Evolutionary conservation across 2,329 filamentous ascomycete species (phyloP), one percentile per base, ranked within the genome.

Genomic region (Aspergillus ustus): DNA sequence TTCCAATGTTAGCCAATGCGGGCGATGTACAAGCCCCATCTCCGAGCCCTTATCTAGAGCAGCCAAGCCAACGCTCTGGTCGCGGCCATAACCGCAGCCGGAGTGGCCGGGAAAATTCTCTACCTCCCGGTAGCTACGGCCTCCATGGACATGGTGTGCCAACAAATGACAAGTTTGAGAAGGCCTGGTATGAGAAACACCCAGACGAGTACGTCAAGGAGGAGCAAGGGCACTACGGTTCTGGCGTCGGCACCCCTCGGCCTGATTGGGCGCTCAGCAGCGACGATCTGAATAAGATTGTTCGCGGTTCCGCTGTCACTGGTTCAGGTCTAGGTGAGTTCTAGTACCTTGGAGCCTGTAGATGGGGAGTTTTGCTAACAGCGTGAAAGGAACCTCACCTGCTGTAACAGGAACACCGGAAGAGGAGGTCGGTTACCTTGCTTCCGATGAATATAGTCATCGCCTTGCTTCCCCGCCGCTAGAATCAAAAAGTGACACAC

Each of bases 1-100:
- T 99, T 44, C 95, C 95, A 53, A 95, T 99, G 91, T 90, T 95
- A 73, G 91, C 89, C 57, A 87, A 95, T 74, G 91, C 95, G 48
- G 95, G 95, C 64, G 94, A 98, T 74, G 95, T 98, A 9, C 95
- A 99, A 80, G 95, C 95, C 15, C 95, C 95, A 2, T 95, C 93
- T 2, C 93, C 93, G 1, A 86, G 88, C 2, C 89, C 89, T 8
- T 81, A 78, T 62, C 71, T 75, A 52, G 72, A 75, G 52, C 73
- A 78, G 20, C 74, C 86, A 66, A 82, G 81, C 43, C 72, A 83
- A 73, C 73, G 76, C 63, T 66, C 77, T 67, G 82, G 82, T 63
- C 84, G 82, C 66, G 78, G 87, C 63, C 91, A 93, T 72, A 81
- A 84, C 57, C 88, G 92, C 65, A 92, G 87, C 78, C 87, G 85